phyloP scores from a whole-genome alignment of 371 early-diverging fungal genomes.

The Nematocida parisii region DNA sequence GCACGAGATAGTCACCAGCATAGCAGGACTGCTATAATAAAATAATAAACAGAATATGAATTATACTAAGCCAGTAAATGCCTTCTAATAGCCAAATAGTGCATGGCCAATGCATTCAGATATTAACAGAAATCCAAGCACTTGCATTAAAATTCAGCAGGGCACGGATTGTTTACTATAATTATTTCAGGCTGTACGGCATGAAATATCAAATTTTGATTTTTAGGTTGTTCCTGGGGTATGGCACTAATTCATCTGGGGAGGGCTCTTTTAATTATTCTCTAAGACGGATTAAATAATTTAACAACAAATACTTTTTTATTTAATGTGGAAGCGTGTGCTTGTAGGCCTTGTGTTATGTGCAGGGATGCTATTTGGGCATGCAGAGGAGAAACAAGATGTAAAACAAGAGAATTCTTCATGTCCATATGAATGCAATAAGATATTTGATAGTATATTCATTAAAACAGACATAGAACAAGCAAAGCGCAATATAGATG shows the following conservation, averaged over 20 bases:
- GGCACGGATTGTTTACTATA: too few species aligned
- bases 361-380: background rate
- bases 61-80: too few species aligned
- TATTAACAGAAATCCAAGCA: too few species aligned
- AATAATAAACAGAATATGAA: background rate
- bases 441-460: conserved; percentile 31
- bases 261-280: too few species aligned
- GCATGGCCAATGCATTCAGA: too few species aligned
- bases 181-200: too few species aligned
- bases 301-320: conserved; percentile 20
- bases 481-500: conserved; percentile 6
- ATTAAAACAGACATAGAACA: conserved; percentile 11
- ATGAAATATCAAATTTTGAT: too few species aligned
- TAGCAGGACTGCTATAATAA: conserved; percentile 44
- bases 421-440: conserved; percentile 12
- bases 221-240: too few species aligned
- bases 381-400: background rate
- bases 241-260: too few species aligned
- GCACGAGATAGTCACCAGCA: conserved; percentile 28
- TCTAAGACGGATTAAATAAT: background rate
- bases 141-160: too few species aligned
- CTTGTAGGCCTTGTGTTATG: background rate
- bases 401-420: background rate
- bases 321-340: background rate
- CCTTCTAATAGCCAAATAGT: too few species aligned